These are phyloP conservation scores for Pseudogymnoascus sp. DNA, from an alignment of 2,329 filamentous ascomycete genomes.

Conservation along the genomic window DNA sequence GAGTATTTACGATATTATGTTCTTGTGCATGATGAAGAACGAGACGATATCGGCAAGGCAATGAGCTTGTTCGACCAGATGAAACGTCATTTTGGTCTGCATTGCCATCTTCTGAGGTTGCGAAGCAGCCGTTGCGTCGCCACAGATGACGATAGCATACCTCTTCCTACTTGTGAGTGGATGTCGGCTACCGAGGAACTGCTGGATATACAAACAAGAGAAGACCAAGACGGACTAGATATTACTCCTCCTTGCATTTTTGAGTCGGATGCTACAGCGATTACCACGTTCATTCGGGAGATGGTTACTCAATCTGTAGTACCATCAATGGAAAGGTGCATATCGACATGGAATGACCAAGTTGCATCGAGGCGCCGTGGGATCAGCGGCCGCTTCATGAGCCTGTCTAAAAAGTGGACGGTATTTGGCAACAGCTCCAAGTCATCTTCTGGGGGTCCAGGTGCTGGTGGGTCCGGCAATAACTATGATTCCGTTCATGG, in stretches of 20 bases:
- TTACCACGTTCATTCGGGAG: conserved; percentile 84
- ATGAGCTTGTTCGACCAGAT: conserved; percentile 93
- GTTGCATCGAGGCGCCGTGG: conserved; percentile 85
- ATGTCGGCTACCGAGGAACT: conserved; percentile 81
- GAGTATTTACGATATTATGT: conserved; percentile 96
- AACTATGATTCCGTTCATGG: conserved; percentile 75
- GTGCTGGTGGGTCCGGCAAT: conserved; percentile 44
- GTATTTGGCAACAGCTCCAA: conserved; percentile 60
- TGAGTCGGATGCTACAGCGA: conserved; percentile 83
- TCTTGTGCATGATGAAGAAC: conserved; percentile 91
- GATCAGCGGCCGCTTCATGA: conserved; percentile 88
- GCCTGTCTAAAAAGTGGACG: conserved; percentile 82
- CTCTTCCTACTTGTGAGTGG: conserved; percentile 80
- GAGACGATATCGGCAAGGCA: conserved; percentile 84
- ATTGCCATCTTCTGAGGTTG: conserved; percentile 85
- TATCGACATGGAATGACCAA: conserved; percentile 94
- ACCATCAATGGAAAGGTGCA: conserved; percentile 89
- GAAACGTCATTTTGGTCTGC: conserved; percentile 95
- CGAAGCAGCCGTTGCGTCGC: conserved; percentile 79
- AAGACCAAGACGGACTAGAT: conserved; percentile 63
- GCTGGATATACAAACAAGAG: conserved; percentile 61
- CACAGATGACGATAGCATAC: conserved; percentile 84
- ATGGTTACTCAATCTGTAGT: conserved; percentile 93
- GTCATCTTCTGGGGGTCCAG: conserved; percentile 47
- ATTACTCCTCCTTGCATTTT: conserved; percentile 75